Evolutionary conservation across 495 filamentous ascomycete species (phyloP).

Genomic region (Darksidea phi): DNA sequence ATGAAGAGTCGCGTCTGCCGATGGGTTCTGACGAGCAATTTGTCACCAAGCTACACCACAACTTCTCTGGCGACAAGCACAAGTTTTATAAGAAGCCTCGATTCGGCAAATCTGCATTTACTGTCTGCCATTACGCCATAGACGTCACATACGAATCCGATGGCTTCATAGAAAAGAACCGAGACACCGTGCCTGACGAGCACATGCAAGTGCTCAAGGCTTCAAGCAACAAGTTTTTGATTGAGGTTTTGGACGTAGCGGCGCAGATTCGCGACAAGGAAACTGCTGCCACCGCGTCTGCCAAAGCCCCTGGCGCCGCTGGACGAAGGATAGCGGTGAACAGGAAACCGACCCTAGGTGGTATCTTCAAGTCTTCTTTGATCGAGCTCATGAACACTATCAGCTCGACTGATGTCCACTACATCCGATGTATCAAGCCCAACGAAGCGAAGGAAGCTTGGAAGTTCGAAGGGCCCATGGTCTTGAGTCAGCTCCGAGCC

Average conservation of each 20-base stretch:
- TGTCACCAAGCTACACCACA: constrained; percentile 94
- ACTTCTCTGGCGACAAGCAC: constrained; percentile 86
- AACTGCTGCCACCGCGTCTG: constrained; percentile 63
- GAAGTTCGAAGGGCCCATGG: constrained; percentile 99
- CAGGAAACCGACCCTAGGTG: constrained; percentile 93
- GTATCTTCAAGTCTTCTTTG: constrained; percentile 97
- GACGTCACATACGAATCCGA: constrained; percentile 99
- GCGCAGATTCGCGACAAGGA: constrained; percentile 89
- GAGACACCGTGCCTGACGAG: constrained; percentile 97
- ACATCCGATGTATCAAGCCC: constrained; percentile 99
- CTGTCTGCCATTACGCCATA: constrained; percentile 97
- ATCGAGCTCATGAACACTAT: constrained; percentile 99
- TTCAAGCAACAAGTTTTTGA: constrained; percentile 83
- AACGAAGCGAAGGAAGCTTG: constrained; percentile 96
- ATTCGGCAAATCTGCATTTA: constrained; percentile 97
- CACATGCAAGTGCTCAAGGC: constrained; percentile 87
- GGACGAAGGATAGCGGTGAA: constrained; percentile 86
- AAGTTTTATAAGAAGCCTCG: constrained; percentile 98
- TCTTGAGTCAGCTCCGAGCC: constrained; percentile 92
- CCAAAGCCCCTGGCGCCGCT: constrained; percentile 58
- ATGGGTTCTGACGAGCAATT: constrained; percentile 98
- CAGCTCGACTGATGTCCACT: constrained; percentile 96
- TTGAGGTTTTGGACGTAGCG: constrained; percentile 79
- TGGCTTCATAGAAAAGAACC: constrained; percentile 99
- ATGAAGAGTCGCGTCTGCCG: constrained; percentile 93